A percentile compares a stretch with the other conserved stretches of the same genome.
Evolutionary conservation across 1,284 basidiomycete genomes (phyloP).

Genomic region (Cutaneotrichosporon mucoides): DNA sequence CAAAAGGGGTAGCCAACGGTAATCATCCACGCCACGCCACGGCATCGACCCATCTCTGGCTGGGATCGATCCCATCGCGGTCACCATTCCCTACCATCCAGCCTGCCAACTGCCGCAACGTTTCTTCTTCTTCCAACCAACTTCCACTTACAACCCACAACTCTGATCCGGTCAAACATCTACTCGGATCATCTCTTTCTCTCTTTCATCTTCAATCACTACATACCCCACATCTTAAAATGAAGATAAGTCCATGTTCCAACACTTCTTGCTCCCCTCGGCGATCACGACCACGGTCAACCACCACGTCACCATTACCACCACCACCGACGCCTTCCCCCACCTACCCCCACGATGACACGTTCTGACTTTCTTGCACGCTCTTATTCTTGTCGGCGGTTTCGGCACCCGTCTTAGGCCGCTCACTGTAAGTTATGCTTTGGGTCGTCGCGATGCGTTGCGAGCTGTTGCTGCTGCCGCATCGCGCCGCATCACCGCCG

Average conservation of each 20-base stretch:
- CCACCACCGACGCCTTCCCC: background rate
- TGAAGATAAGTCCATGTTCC: slow-evolving; percentile 41
- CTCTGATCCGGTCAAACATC: no score
- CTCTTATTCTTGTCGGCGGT: slow-evolving; percentile 52
- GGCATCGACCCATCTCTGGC: no score
- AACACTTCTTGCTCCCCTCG: background rate
- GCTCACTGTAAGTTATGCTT: slow-evolving; percentile 49
- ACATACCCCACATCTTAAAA: background rate
- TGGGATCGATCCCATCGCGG: no score
- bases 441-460: no score
- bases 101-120: no score
- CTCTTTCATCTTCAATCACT: background rate
- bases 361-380: slow-evolving; percentile 31
- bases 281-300: background rate
- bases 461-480: no score
- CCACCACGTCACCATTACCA: background rate
- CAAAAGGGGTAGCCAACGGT: no score
- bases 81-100: no score
- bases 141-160: no score
- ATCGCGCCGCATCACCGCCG: no score
- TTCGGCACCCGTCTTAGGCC: slow-evolving; percentile 56
- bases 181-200: background rate
- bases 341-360: background rate
- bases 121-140: no score
- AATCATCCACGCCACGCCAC: no score